phyloP scores from a whole-genome alignment of 2,329 filamentous ascomycete genomes.

The Didymella exigua region DNA sequence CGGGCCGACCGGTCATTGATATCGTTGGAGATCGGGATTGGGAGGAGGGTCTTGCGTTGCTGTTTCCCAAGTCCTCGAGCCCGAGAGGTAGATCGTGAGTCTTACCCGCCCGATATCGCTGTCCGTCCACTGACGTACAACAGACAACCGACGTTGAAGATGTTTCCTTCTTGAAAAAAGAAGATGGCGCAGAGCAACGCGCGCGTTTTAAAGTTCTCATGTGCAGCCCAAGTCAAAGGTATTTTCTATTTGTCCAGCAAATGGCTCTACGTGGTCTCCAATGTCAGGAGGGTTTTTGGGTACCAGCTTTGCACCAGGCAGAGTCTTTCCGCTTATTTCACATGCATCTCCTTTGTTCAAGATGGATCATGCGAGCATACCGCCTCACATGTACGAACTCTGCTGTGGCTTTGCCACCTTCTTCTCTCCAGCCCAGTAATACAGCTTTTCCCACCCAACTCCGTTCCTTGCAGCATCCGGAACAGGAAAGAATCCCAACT shows the following conservation, averaged over 20 bases:
- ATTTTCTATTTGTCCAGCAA: background rate
- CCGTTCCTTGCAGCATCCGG: background rate
- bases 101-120: too few relatives aligned
- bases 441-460: background rate
- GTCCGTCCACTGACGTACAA: background rate
- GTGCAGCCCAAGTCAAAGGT: background rate
- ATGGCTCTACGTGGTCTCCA: too few relatives aligned
- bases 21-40: conserved; percentile 42
- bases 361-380: background rate
- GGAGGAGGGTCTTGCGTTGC: conserved; percentile 43
- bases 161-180: background rate
- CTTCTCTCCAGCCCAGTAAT: background rate
- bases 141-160: background rate
- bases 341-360: background rate
- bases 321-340: too few relatives aligned
- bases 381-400: background rate
- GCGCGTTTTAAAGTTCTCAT: background rate
- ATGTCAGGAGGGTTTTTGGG: background rate
- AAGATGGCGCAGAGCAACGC: too few relatives aligned
- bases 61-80: conserved; percentile 31
- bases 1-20: conserved; percentile 38
- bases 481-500: background rate
- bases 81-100: background rate
- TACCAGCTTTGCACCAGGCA: background rate
- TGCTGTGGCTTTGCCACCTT: background rate